Percentiles rank a stretch among this genome's conserved stretches.
phyloP scores from a whole-genome alignment of 2,329 filamentous ascomycete genomes.

The Phoma sp. region DNA sequence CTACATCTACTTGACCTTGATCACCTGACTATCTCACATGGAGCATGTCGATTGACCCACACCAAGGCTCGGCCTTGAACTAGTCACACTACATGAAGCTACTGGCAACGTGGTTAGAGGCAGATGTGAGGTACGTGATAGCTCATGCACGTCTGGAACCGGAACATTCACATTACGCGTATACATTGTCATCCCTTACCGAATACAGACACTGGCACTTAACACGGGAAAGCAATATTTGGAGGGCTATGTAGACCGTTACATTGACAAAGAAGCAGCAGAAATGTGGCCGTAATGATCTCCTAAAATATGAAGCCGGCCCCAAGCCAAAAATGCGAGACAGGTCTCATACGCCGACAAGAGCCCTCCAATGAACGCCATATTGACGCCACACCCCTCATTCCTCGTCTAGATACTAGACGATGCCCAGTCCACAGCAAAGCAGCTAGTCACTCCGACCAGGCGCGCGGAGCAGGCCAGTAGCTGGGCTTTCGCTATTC shows the following conservation, averaged over 20 bases:
- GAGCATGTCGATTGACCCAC: not conserved
- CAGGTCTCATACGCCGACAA: not conserved
- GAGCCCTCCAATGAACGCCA: not conserved
- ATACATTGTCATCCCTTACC: conserved; percentile 3
- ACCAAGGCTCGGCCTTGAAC: not conserved
- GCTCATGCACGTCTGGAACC: conserved; percentile 9
- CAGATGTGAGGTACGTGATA: conserved; percentile 13
- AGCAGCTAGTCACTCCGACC: not conserved
- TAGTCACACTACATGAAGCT: conserved; percentile 3
- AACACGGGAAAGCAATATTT: not conserved
- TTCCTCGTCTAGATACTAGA: not conserved
- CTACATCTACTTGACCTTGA: not conserved
- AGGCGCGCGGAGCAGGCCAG: not conserved
- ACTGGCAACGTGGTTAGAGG: conserved; percentile 6
- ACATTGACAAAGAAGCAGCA: conserved; percentile 20
- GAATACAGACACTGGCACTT: conserved; percentile 2
- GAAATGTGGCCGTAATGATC: not conserved
- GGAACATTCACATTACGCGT: conserved; percentile 13
- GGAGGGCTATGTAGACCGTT: conserved; percentile 26
- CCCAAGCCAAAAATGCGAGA: not conserved
- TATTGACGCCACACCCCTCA: not conserved
- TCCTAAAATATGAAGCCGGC: not conserved
- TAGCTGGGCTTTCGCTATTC: conserved; percentile 30
- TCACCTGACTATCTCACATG: conserved; percentile 4
- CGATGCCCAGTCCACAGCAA: conserved; percentile 1